These are phyloP conservation scores for Boeremia exigua DNA, from an alignment of 2,329 filamentous ascomycete genomes.

Conservation along the genomic window DNA sequence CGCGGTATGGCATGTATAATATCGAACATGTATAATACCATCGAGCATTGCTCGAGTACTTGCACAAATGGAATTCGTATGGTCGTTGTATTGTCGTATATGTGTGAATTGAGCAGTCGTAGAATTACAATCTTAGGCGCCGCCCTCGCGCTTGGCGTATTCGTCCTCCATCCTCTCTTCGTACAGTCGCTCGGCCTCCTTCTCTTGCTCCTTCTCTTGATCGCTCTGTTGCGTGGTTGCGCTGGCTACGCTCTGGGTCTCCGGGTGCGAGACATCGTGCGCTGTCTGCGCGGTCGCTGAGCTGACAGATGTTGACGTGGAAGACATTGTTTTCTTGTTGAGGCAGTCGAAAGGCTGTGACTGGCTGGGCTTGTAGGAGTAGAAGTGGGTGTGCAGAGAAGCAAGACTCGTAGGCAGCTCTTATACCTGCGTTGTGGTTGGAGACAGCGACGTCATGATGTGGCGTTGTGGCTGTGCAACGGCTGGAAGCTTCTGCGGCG, in stretches of 20 bases:
- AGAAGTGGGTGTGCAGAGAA: not conserved
- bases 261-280: conserved; percentile 28
- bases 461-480: conserved; percentile 10
- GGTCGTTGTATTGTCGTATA: not conserved
- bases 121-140: conserved; percentile 29
- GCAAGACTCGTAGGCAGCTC: not conserved
- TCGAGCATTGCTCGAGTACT: not conserved
- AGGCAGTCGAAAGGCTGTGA: not conserved
- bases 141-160: conserved; percentile 49
- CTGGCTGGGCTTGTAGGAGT: no score
- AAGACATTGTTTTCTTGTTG: no score
- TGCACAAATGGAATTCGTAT: no score
- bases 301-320: conserved; percentile 1
- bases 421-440: not conserved
- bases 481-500: conserved; percentile 5
- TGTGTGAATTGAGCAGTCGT: not conserved
- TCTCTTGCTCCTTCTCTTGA: conserved; percentile 33
- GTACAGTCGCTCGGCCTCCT: conserved; percentile 44
- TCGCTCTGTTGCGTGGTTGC: conserved; percentile 18
- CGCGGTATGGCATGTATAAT: not conserved
- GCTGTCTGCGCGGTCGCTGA: conserved; percentile 35
- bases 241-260: conserved; percentile 38
- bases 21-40: not conserved
- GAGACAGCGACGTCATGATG: conserved; percentile 4
- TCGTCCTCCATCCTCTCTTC: conserved; percentile 50